These are phyloP conservation scores for Malus domestica DNA, from an alignment of 306 rosid species.

Conservation along the genomic window DNA sequence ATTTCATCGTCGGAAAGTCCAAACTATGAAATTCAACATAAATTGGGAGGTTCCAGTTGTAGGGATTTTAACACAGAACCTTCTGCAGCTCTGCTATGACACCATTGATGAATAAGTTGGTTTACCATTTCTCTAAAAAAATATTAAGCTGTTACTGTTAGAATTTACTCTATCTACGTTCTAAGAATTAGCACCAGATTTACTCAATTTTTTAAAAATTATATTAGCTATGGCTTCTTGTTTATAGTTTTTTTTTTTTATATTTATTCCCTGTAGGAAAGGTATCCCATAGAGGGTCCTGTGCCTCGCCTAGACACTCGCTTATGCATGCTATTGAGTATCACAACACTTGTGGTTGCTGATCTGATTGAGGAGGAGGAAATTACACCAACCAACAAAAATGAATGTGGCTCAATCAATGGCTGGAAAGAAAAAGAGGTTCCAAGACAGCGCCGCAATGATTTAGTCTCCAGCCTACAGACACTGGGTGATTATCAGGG, in stretches of 20 bases:
- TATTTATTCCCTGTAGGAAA: slow-evolving; percentile 45
- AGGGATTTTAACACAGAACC: background rate
- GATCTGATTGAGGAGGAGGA: slow-evolving; percentile 88
- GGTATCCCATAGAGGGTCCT: slow-evolving; percentile 98
- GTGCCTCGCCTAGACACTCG: slow-evolving; percentile 93
- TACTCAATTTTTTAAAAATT: background rate
- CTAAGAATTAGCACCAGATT: background rate
- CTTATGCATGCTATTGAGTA: slow-evolving; percentile 76
- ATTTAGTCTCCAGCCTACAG: slow-evolving; percentile 70
- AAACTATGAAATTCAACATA: background rate
- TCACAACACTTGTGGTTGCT: slow-evolving; percentile 72
- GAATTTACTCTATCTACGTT: background rate
- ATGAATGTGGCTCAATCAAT: slow-evolving; percentile 35
- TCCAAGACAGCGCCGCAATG: slow-evolving; percentile 54
- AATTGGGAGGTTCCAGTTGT: background rate
- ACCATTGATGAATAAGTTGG: background rate
- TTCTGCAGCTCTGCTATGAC: background rate
- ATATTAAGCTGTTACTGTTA: background rate
- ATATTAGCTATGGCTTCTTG: background rate
- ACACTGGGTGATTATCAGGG: slow-evolving; percentile 79
- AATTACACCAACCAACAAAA: slow-evolving; percentile 35
- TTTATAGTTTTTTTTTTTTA: background rate
- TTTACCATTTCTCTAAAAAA: background rate
- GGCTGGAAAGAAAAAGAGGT: slow-evolving; percentile 50
- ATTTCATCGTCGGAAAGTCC: background rate